Evolutionary conservation across 2,329 filamentous ascomycete species (phyloP).

Genomic region (Colletotrichum cuscutae): DNA sequence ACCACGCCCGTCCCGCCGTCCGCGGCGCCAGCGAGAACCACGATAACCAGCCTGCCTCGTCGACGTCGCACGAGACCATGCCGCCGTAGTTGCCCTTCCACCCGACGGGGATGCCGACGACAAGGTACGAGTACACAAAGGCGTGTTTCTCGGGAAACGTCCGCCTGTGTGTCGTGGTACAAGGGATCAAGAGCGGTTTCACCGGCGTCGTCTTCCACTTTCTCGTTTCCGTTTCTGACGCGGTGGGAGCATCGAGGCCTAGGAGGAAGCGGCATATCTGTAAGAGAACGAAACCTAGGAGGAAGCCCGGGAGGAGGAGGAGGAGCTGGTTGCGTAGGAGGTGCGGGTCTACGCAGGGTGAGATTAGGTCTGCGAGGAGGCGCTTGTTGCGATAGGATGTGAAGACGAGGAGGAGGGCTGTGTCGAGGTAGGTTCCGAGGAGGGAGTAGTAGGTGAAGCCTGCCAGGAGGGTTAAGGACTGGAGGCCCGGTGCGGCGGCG

Average conservation of each 20-base stretch:
- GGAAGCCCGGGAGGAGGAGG: slow-evolving; percentile 12
- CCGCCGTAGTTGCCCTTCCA: slow-evolving; percentile 65
- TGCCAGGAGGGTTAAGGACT: slow-evolving; percentile 26
- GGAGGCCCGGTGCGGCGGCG: slow-evolving; percentile 17
- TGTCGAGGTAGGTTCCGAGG: slow-evolving; percentile 39
- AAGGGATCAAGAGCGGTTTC: slow-evolving; percentile 69
- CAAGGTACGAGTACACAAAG: slow-evolving; percentile 77
- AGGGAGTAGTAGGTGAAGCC: slow-evolving; percentile 37
- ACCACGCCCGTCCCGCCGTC: slow-evolving; percentile 57
- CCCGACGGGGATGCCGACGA: slow-evolving; percentile 75
- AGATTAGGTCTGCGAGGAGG: not conserved
- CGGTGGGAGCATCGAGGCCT: not conserved
- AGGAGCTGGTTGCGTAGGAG: not conserved
- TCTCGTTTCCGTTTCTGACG: not conserved
- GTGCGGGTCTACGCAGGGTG: not conserved
- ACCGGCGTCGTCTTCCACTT: slow-evolving; percentile 40
- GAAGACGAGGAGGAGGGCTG: slow-evolving; percentile 39
- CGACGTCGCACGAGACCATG: slow-evolving; percentile 61
- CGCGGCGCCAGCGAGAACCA: slow-evolving; percentile 44
- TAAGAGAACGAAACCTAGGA: slow-evolving; percentile 18
- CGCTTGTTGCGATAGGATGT: slow-evolving; percentile 36
- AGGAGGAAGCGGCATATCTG: not conserved
- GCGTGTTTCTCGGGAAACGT: slow-evolving; percentile 75
- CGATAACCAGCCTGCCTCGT: slow-evolving; percentile 37
- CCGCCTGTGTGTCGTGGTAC: slow-evolving; percentile 71